Evolutionary conservation across 164 flowering plant genomes (phyloP), one percentile per base, ranked within the genome.

Genomic region (Kalanchoe fedtschenkoi): DNA sequence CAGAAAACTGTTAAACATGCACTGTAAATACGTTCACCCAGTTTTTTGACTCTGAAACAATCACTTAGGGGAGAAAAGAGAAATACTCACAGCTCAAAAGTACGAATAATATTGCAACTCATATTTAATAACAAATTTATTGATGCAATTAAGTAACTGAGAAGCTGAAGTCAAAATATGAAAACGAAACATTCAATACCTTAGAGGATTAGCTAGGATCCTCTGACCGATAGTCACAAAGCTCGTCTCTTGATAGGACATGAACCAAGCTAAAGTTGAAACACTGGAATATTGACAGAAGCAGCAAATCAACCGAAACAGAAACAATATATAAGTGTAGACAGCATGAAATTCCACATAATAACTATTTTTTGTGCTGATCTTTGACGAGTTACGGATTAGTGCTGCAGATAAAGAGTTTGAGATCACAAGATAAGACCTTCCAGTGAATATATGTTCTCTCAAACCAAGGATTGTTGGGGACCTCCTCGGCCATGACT

Each of bases 231-330:
- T 91, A 59, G 96, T 91, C 73, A 84, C 97, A 76, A 88, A 87
- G 69, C 97, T 91, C 10, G 91, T 87, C 69, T 91, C 96, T 64
- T 91, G 97, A 71, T 88, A 85, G 54, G 97, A 88, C 97, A 91
- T 88, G 82, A 91, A 91, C 86, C 90, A 79, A 62, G 95, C 93
- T 69, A 91, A 71, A 34, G 97, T 82, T 58, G 97, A 88, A 65
- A 91, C 89, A 79, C 97, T 91, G 87, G 77, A 83, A 44, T 66
- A 6, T 62, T 34, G 43, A 26, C 67, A 42, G 62, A 28, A 1
- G 39, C 22, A 43, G 22, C 22, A 43, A 15, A n/a, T 43, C 24
- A 74, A 39, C 34, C 22, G 21, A 63, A n/a, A 16, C 26, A 10
- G 19, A 39, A 56, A 34, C 35, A 37, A 54, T 54, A 19, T 63